Percentiles rank a stretch among this genome's conserved stretches.
phyloP scores from a whole-genome alignment of 345 rosid genomes.

The Lepidium africanum region DNA sequence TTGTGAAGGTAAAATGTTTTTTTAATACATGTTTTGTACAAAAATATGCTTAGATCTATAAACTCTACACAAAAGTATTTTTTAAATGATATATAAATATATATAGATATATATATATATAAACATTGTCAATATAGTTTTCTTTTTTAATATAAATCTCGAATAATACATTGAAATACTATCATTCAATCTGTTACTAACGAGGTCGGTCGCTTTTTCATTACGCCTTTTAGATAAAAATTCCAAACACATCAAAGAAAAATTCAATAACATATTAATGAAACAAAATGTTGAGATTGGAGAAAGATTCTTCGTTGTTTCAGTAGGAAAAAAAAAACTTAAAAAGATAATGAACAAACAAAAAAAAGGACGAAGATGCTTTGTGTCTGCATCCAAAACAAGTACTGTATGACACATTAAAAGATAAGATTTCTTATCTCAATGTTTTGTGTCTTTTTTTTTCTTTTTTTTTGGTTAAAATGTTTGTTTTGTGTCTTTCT shows the following conservation, averaged over 20 bases:
- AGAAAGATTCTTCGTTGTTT: constrained; percentile 16
- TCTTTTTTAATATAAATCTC: no score
- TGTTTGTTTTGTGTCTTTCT: no score
- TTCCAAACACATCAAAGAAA: background rate
- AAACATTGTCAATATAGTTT: no score
- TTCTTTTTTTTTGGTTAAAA: no score
- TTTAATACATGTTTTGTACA: no score
- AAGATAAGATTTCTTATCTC: constrained; percentile 27
- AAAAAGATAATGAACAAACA: constrained; percentile 1
- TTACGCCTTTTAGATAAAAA: background rate
- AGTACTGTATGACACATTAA: constrained; percentile 20
- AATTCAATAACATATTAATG: background rate
- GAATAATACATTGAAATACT: background rate
- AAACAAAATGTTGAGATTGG: constrained; percentile 21
- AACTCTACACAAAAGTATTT: no score
- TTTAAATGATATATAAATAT: no score
- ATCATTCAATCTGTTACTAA: background rate
- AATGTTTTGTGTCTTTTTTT: constrained; percentile 3
- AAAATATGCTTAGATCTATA: no score
- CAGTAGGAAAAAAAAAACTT: background rate
- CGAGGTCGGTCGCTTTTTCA: background rate
- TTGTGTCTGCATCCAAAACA: constrained; percentile 22
- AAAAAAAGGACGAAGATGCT: constrained; percentile 8
- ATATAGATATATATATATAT: no score
- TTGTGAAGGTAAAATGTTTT: no score